Evolutionary conservation across 768 basidiomycete species (phyloP).

Genomic region (Lactarius hengduanensis): DNA sequence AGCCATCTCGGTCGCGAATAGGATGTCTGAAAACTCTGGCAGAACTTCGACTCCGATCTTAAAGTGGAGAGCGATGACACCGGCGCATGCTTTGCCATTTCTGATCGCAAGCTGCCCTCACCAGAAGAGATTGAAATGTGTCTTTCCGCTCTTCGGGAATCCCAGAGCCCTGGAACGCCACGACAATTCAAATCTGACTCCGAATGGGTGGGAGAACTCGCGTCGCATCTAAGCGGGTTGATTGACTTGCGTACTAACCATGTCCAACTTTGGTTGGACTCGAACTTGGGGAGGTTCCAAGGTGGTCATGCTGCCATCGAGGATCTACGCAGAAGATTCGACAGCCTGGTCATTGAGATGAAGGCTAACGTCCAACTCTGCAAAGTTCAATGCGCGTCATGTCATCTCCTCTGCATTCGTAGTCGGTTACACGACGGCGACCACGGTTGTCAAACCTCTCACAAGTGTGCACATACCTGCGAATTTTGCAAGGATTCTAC

Average conservation of each 20-base stretch:
- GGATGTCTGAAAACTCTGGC: not conserved
- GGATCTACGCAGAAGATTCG: conserved; percentile 45
- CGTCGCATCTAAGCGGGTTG: conserved; percentile 39
- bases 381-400: conserved; percentile 44
- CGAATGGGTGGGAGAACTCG: conserved; percentile 43
- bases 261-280: conserved; percentile 51
- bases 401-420: conserved; percentile 51
- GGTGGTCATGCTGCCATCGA: conserved; percentile 45
- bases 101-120: conserved; percentile 27
- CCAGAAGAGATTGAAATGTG: conserved; percentile 32
- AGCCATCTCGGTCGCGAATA: too few relatives aligned
- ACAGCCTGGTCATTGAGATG: conserved; percentile 46
- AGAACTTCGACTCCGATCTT: conserved; percentile 55
- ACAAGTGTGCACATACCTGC: conserved; percentile 46
- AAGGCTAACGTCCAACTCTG: conserved; percentile 50
- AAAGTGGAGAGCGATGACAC: conserved; percentile 43
- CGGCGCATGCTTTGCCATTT: conserved; percentile 36
- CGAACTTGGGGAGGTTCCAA: conserved; percentile 50
- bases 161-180: conserved; percentile 35
- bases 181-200: conserved; percentile 42
- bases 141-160: conserved; percentile 30
- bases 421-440: conserved; percentile 45
- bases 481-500: conserved; percentile 40
- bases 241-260: conserved; percentile 46
- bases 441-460: conserved; percentile 53